Conservation (phyloP, 345 rosid genomes). For the Melaleuca alternifolia region DNA sequence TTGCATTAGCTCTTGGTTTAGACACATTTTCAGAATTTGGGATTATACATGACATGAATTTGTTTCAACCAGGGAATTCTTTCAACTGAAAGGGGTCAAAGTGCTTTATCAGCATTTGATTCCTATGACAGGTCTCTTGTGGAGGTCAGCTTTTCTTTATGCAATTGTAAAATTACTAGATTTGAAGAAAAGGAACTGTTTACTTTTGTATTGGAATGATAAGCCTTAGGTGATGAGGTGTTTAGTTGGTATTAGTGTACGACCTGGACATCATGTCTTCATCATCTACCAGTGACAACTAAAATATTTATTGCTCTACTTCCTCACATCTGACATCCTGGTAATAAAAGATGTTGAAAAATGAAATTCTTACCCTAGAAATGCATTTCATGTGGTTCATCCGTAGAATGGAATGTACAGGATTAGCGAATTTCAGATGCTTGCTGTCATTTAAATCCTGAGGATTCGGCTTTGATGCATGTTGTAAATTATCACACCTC, state of each 20-base stretch:
- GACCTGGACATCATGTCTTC: neutral
- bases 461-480: neutral
- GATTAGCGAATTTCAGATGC: neutral
- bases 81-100: conserved; percentile 86
- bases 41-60: neutral
- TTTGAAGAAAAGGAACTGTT: neutral
- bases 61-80: conserved; percentile 62
- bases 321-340: neutral
- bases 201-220: neutral
- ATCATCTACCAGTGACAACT: neutral
- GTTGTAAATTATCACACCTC: neutral
- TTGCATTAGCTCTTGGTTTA: neutral
- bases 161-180: conserved; percentile 5
- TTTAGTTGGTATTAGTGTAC: neutral
- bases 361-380: neutral
- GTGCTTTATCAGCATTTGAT: conserved; percentile 52
- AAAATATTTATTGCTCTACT: neutral
- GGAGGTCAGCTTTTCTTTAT: conserved; percentile 37
- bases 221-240: neutral
- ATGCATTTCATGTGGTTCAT: neutral
- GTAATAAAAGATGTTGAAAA: neutral
- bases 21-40: neutral
- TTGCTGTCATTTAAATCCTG: neutral
- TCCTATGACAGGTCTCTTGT: conserved; percentile 70
- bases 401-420: neutral